These are phyloP conservation scores for Leucosporidium creatinivorum DNA, from an alignment of 768 basidiomycete genomes.

Conservation along the genomic window DNA sequence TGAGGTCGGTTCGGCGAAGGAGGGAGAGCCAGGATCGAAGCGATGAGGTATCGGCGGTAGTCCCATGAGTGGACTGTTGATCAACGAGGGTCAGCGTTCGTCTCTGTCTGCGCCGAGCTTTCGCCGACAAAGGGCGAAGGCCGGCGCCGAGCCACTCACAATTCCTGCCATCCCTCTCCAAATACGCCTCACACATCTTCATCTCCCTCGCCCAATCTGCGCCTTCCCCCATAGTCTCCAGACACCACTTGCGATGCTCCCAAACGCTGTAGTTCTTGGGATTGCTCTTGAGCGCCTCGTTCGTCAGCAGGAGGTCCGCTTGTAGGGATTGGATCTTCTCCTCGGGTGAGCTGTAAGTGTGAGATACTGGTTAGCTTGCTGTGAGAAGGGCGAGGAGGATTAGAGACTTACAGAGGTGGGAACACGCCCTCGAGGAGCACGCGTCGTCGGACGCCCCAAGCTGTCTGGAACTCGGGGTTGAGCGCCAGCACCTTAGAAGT, in stretches of 20 bases:
- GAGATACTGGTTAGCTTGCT: neutral
- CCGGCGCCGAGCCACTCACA: slow-evolving; percentile 52
- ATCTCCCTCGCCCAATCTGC: slow-evolving; percentile 78
- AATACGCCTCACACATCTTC: slow-evolving; percentile 81
- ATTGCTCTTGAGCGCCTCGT: slow-evolving; percentile 65
- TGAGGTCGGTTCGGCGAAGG: slow-evolving; percentile 40
- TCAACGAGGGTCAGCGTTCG: too few relatives aligned
- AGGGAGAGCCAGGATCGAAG: slow-evolving; percentile 52
- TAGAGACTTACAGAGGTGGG: slow-evolving; percentile 48
- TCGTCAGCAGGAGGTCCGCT: slow-evolving; percentile 73
- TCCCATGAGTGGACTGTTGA: slow-evolving; percentile 82
- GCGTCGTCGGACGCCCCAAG: slow-evolving; percentile 87
- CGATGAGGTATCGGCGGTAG: slow-evolving; percentile 79
- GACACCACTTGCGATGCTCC: slow-evolving; percentile 95
- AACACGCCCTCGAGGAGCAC: slow-evolving; percentile 62
- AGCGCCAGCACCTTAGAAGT: slow-evolving; percentile 68
- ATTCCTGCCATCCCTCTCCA: slow-evolving; percentile 83
- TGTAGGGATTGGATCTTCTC: slow-evolving; percentile 59
- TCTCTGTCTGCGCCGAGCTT: too few relatives aligned
- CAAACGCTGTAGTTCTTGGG: slow-evolving; percentile 99
- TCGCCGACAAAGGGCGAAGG: too few relatives aligned
- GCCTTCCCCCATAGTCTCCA: slow-evolving; percentile 66
- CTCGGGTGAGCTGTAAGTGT: slow-evolving; percentile 50
- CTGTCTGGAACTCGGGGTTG: slow-evolving; percentile 93
- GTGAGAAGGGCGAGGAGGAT: too few relatives aligned